phyloP scores from a whole-genome alignment of 2,329 filamentous ascomycete genomes.

The Colletotrichum scovillei region DNA sequence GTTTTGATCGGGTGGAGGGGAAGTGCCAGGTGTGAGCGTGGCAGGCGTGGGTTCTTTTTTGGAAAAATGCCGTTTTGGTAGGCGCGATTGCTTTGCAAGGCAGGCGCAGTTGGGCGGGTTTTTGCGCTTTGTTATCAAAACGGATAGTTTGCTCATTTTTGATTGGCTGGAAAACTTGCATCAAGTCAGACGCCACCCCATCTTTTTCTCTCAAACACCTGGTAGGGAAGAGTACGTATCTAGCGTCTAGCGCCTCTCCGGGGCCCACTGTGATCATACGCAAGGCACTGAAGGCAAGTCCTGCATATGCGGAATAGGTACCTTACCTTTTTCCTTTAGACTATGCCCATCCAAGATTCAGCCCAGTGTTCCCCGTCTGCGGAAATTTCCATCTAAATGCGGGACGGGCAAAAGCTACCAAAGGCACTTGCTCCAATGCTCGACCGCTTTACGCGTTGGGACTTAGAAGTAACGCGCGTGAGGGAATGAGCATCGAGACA shows the following conservation, averaged over 20 bases:
- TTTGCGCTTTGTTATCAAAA: slow-evolving; percentile 27
- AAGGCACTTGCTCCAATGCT: not conserved
- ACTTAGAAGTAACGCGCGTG: not conserved
- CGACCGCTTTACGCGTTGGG: not conserved
- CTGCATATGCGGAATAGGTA: not conserved
- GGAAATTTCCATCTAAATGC: slow-evolving; percentile 4
- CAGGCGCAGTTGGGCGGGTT: slow-evolving; percentile 6
- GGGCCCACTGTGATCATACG: not conserved
- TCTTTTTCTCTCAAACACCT: slow-evolving; percentile 24
- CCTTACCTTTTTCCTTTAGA: not conserved
- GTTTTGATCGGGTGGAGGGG: not conserved
- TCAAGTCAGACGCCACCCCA: slow-evolving; percentile 31
- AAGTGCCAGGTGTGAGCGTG: not conserved
- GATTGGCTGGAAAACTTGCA: slow-evolving; percentile 35
- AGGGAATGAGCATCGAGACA: not conserved
- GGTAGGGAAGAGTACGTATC: slow-evolving; percentile 14
- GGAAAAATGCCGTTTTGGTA: slow-evolving; percentile 30
- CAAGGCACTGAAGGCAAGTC: not conserved
- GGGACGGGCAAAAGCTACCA: slow-evolving; percentile 2
- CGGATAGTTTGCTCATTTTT: slow-evolving; percentile 30
- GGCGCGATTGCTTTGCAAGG: slow-evolving; percentile 20
- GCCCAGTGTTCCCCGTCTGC: slow-evolving; percentile 3
- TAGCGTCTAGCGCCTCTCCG: not conserved
- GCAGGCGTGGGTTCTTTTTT: not conserved
- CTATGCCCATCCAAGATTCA: slow-evolving; percentile 14